These are phyloP conservation scores for Alternaria metachromatica DNA, from an alignment of 2,329 filamentous ascomycete species.

Conservation along the genomic window DNA sequence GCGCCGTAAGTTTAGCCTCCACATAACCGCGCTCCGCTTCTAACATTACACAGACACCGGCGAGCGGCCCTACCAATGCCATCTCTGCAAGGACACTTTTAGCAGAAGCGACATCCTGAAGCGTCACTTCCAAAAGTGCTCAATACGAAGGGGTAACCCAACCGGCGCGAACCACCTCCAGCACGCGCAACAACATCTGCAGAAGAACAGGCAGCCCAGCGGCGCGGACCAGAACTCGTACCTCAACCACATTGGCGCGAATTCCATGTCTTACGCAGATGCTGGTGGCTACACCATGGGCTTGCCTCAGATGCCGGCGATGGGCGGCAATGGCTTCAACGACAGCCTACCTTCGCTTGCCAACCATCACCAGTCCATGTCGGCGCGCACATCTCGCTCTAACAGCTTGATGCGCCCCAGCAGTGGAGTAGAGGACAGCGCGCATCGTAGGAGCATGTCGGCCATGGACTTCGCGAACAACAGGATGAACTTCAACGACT, in stretches of 20 bases:
- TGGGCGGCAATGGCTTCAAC: conserved; percentile 44
- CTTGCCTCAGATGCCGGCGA: conserved; percentile 44
- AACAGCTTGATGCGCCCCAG: conserved; percentile 57
- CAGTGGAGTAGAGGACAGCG: conserved; percentile 43
- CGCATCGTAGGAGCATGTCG: conserved; percentile 45
- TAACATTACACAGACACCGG: conserved; percentile 77
- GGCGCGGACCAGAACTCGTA: conserved; percentile 46
- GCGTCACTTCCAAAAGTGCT: conserved; percentile 99
- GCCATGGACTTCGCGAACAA: conserved; percentile 42
- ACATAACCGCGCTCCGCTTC: conserved; percentile 19
- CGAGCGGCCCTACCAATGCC: conserved; percentile 97
- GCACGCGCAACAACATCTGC: conserved; percentile 87
- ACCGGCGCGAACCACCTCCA: conserved; percentile 94
- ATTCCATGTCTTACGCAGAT: conserved; percentile 45
- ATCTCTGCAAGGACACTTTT: conserved; percentile 97
- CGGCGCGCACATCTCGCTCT: conserved; percentile 56
- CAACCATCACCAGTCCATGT: conserved; percentile 52
- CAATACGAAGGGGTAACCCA: conserved; percentile 92
- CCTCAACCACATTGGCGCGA: conserved; percentile 43
- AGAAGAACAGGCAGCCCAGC: conserved; percentile 62
- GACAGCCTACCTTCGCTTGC: conserved; percentile 49
- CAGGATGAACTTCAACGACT: conserved; percentile 47
- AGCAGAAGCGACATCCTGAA: conserved; percentile 98
- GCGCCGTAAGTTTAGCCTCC: conserved; percentile 75
- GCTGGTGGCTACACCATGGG: conserved; percentile 39